Evolutionary conservation across 192 early-diverging fungal genomes (phyloP).

Genomic region (Paraglomus brasilianum): DNA sequence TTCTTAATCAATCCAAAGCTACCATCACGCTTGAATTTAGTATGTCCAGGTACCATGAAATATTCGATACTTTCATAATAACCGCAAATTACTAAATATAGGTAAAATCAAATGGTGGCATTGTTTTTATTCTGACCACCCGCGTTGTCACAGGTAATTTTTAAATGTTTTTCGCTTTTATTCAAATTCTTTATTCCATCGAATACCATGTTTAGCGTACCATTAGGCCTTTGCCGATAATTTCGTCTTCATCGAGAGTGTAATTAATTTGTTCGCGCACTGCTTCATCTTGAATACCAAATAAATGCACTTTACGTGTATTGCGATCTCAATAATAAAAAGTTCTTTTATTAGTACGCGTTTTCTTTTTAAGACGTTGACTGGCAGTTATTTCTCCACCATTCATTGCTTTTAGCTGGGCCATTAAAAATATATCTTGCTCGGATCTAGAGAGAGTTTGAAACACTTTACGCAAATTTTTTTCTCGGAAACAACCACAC

Average conservation of each 20-base stretch:
- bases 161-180: constrained; percentile 16
- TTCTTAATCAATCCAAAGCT: constrained; percentile 4
- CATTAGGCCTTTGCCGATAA: constrained; percentile 13
- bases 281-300: constrained; percentile 20
- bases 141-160: constrained; percentile 8
- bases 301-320: constrained; percentile 5
- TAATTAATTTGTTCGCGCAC: constrained; percentile 18
- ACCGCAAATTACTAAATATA: constrained; percentile 3
- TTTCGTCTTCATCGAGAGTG: background rate
- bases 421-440: too few species aligned
- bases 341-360: too few species aligned
- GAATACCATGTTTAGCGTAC: background rate
- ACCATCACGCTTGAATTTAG: constrained; percentile 19
- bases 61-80: constrained; percentile 15
- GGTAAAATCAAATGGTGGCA: constrained; percentile 13
- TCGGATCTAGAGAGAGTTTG: too few species aligned
- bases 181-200: constrained; percentile 10
- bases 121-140: constrained; percentile 13
- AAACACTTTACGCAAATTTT: too few species aligned
- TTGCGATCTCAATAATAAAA: too few species aligned
- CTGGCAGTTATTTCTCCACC: too few species aligned
- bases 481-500: too few species aligned
- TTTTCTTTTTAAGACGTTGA: too few species aligned
- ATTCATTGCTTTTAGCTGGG: too few species aligned
- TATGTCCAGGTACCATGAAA: constrained; percentile 13